phyloP scores from a whole-genome alignment of 176 grass and related monocot species.

The Urochloa ruziziensis region DNA sequence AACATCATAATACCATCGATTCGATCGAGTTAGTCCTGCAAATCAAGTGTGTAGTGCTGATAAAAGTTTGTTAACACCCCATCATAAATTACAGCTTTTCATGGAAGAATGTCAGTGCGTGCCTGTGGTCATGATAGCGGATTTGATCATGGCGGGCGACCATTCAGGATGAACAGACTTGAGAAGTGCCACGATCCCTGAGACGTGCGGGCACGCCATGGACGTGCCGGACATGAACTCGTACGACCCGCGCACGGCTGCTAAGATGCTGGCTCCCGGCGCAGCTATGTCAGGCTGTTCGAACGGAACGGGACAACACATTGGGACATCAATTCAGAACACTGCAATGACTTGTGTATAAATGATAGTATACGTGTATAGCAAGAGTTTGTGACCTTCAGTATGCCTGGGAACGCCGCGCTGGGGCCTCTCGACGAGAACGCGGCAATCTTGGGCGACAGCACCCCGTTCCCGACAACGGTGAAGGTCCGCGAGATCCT shows the following conservation, averaged over 20 bases:
- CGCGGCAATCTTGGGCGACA: not conserved
- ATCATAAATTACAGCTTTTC: too few species aligned
- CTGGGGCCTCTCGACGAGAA: slow-evolving; percentile 28
- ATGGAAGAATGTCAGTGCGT: too few species aligned
- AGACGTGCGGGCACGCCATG: slow-evolving; percentile 45
- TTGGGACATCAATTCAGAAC: too few species aligned
- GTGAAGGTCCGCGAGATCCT: not conserved
- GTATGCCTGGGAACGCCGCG: not conserved
- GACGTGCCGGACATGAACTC: slow-evolving; percentile 27
- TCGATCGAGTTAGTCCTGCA: too few species aligned
- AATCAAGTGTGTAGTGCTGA: too few species aligned
- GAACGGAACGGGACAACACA: too few species aligned
- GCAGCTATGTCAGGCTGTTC: slow-evolving; percentile 46
- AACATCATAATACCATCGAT: too few species aligned
- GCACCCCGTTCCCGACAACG: not conserved
- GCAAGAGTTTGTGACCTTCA: not conserved
- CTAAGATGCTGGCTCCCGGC: slow-evolving; percentile 28
- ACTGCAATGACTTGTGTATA: too few species aligned
- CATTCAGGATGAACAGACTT: slow-evolving; percentile 34
- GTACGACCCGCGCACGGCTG: not conserved
- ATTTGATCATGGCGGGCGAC: slow-evolving; percentile 54
- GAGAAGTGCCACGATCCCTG: slow-evolving; percentile 25
- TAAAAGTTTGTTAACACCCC: too few species aligned
- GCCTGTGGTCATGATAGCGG: slow-evolving; percentile 37
- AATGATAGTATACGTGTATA: not conserved